Evolutionary conservation across 2,329 filamentous ascomycete species (phyloP).

Genomic region (Ceratocystiopsis minuta): DNA sequence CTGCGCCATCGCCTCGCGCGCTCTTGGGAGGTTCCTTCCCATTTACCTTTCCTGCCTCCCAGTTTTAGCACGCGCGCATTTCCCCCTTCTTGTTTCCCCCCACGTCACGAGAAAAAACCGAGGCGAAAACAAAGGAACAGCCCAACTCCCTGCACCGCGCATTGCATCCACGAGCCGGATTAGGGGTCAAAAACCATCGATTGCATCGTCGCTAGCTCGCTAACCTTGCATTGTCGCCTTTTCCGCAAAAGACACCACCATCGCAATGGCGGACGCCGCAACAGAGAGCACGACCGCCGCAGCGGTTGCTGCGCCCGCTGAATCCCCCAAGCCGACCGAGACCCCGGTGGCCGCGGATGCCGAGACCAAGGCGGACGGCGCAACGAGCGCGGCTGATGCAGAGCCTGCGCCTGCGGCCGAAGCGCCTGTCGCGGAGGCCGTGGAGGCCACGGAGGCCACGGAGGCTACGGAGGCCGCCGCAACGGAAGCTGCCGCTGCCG

Average conservation of each 20-base stretch:
- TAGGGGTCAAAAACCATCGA: neutral
- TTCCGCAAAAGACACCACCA: neutral
- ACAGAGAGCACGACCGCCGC: conserved; percentile 3
- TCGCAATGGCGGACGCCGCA: conserved; percentile 6
- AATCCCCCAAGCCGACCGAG: conserved; percentile 2
- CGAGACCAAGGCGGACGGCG: no score
- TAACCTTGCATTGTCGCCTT: neutral
- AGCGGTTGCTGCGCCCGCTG: neutral
- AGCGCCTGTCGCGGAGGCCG: neutral
- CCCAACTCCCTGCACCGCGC: no score
- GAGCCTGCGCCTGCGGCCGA: no score
- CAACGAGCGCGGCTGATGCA: no score
- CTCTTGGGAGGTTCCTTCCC: neutral
- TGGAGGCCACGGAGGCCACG: neutral
- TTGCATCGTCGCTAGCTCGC: neutral
- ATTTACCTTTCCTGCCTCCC: neutral
- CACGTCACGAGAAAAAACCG: conserved; percentile 6
- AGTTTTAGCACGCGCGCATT: conserved; percentile 6
- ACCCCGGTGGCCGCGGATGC: no score
- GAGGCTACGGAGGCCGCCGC: neutral
- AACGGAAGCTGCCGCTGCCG: conserved; percentile 5
- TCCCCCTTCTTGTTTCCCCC: conserved; percentile 1
- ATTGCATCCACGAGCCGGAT: no score
- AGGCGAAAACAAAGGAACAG: neutral
- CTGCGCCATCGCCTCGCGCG: neutral